Conservation (phyloP, 768 basidiomycete species). For the Calocera viscosa region DNA sequence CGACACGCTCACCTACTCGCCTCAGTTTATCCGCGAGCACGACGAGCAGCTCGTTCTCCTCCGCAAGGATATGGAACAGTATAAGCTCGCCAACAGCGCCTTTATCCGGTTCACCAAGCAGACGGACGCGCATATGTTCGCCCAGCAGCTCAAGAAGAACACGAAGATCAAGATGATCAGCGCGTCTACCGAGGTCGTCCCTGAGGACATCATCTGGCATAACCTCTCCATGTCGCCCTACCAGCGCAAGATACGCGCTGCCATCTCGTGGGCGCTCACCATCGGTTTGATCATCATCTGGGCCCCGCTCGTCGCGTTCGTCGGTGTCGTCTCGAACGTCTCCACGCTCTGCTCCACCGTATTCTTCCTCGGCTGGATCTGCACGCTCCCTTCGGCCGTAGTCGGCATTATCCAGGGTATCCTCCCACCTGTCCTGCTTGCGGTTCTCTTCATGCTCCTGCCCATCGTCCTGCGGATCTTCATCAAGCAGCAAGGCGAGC, state of each 20-base stretch:
- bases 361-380: conserved; percentile 75
- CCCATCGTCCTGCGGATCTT: conserved; percentile 68
- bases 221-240: conserved; percentile 86
- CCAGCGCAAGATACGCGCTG: conserved; percentile 54
- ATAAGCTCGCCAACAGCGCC: conserved; percentile 39
- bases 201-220: conserved; percentile 82
- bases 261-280: conserved; percentile 61
- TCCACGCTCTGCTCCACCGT: conserved; percentile 49
- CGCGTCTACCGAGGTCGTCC: conserved; percentile 69
- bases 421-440: conserved; percentile 73
- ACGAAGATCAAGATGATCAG: conserved; percentile 48
- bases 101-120: conserved; percentile 89
- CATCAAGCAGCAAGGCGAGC: conserved; percentile 80
- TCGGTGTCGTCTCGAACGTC: conserved; percentile 79
- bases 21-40: conserved; percentile 28
- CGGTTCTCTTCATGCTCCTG: conserved; percentile 82
- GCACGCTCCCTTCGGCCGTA: conserved; percentile 47
- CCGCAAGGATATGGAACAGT: conserved; percentile 9
- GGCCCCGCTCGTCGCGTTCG: conserved; percentile 70
- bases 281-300: conserved; percentile 73
- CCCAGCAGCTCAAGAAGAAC: conserved; percentile 62
- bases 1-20: conserved; percentile 33
- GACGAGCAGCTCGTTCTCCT: conserved; percentile 27
- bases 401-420: conserved; percentile 83
- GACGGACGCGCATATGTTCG: conserved; percentile 82